These are phyloP conservation scores for Ogataea chonburiensis DNA, from an alignment of 805 yeast genomes.

Conservation along the genomic window DNA sequence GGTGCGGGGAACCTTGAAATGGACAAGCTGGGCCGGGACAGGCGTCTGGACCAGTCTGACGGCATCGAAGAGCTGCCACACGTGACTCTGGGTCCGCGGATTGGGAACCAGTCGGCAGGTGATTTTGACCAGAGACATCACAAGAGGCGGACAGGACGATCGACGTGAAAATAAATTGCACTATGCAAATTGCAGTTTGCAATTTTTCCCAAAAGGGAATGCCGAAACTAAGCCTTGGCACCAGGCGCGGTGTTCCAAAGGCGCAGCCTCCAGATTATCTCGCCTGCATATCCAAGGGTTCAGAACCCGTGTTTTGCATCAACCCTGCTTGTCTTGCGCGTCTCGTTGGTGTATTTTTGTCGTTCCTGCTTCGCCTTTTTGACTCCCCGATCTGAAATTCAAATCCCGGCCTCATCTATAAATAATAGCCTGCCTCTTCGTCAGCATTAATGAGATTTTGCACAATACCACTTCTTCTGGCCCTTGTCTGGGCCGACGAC, in stretches of 20 bases:
- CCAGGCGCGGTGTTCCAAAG: too few species aligned
- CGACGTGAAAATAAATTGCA: too few species aligned
- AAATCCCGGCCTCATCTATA: conserved; percentile 5
- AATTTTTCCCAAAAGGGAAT: conserved; percentile 1
- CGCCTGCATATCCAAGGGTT: too few species aligned
- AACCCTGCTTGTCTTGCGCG: background rate
- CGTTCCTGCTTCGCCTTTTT: conserved; percentile 1
- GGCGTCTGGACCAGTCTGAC: conserved; percentile 6
- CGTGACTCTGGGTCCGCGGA: conserved; percentile 21
- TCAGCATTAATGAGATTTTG: conserved; percentile 2
- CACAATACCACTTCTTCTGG: conserved; percentile 1
- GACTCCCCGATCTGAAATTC: background rate
- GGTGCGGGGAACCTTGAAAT: conserved; percentile 12
- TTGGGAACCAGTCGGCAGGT: conserved; percentile 17
- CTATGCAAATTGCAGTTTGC: too few species aligned
- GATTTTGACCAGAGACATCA: conserved; percentile 4
- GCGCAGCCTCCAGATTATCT: too few species aligned
- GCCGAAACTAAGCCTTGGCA: too few species aligned
- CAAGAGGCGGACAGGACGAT: too few species aligned
- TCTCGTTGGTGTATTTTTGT: too few species aligned
- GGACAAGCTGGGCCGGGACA: background rate
- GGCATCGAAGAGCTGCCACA: conserved; percentile 22
- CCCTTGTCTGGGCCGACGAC: conserved; percentile 1
- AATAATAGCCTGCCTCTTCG: background rate
- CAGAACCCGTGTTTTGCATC: too few species aligned